Conservation (phyloP, 352 stramenopile genomes). For the Pythium sp. region DNA sequence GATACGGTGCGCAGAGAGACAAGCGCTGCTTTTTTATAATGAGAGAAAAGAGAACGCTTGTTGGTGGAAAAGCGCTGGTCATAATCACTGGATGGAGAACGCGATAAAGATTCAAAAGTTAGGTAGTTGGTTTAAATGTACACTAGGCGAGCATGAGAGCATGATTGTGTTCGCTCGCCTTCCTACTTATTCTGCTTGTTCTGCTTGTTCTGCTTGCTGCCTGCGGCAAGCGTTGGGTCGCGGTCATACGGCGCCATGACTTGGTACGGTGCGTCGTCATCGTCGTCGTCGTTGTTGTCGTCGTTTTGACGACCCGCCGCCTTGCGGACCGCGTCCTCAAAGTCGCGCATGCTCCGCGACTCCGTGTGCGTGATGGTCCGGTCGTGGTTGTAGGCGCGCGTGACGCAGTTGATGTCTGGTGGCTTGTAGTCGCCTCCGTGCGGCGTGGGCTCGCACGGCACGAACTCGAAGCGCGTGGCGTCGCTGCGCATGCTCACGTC, state of each 20-base stretch:
- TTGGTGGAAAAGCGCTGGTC: too few relatives aligned
- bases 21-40: neutral
- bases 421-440: slow-evolving; percentile 25
- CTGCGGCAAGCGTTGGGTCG: neutral
- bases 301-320: neutral
- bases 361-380: slow-evolving; percentile 61
- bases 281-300: neutral
- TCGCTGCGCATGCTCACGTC: slow-evolving; percentile 88
- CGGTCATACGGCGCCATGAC: neutral
- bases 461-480: slow-evolving; percentile 73
- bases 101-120: neutral
- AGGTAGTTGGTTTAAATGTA: neutral
- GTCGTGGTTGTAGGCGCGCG: slow-evolving; percentile 72
- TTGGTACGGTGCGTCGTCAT: neutral
- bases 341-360: slow-evolving; percentile 76
- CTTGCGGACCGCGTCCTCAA: slow-evolving; percentile 52
- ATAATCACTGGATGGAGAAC: neutral
- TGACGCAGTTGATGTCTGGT: slow-evolving; percentile 74
- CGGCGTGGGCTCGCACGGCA: slow-evolving; percentile 44
- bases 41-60: too few relatives aligned
- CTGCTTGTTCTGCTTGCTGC: neutral
- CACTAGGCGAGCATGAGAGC: neutral
- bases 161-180: neutral
- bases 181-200: neutral
- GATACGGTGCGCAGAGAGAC: neutral